Evolutionary conservation across 768 basidiomycete genomes (phyloP).

Genomic region (Omphalotus guepiniiformis): DNA sequence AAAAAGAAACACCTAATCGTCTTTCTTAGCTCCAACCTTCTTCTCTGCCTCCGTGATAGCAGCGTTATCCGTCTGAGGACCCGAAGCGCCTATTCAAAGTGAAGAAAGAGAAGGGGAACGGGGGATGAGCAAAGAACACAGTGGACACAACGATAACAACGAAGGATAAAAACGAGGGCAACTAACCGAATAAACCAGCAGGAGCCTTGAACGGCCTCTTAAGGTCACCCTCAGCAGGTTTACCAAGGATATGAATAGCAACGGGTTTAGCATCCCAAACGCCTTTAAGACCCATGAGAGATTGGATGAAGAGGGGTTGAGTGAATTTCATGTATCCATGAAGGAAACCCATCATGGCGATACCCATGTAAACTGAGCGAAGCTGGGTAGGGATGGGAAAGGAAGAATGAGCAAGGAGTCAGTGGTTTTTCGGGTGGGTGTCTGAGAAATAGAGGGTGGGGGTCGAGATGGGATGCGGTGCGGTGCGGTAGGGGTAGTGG

Average conservation of each 20-base stretch:
- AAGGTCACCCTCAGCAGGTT: constrained; percentile 79
- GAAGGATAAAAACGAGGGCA: not conserved
- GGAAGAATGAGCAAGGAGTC: not conserved
- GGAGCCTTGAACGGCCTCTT: constrained; percentile 83
- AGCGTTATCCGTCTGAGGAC: constrained; percentile 83
- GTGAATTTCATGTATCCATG: constrained; percentile 95
- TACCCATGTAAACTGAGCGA: constrained; percentile 62
- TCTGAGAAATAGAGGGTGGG: not conserved
- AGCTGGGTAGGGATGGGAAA: constrained; percentile 34
- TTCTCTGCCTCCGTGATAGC: constrained; percentile 89
- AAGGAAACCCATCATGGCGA: constrained; percentile 89
- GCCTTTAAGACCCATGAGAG: constrained; percentile 91
- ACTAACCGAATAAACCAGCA: constrained; percentile 65
- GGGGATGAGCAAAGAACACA: constrained; percentile 7
- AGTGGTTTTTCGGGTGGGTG: not conserved
- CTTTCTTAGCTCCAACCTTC: constrained; percentile 75
- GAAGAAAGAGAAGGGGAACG: not conserved
- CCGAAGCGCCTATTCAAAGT: constrained; percentile 38
- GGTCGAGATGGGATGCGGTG: not conserved
- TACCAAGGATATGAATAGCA: constrained; percentile 76
- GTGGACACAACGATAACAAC: not conserved
- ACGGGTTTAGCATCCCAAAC: constrained; percentile 84
- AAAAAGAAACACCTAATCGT: no score
- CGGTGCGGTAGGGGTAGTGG: no score
- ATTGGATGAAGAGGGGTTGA: constrained; percentile 94